Evolutionary conservation across 1,284 basidiomycete species (phyloP).

Genomic region (Gymnopus androsaceus): DNA sequence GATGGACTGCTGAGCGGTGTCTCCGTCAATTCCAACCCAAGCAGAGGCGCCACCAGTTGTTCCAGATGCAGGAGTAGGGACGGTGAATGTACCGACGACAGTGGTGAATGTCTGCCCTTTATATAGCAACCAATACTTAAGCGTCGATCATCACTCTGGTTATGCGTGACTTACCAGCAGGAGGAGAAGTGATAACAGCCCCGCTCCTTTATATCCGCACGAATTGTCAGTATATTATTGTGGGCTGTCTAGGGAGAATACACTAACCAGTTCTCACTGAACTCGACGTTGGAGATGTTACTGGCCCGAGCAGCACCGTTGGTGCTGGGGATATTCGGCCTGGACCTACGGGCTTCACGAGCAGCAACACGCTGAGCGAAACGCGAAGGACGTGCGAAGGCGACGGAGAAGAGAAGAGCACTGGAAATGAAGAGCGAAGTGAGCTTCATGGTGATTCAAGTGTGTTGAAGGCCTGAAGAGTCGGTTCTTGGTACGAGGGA

Average conservation of each 20-base stretch:
- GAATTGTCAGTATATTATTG: too few species aligned
- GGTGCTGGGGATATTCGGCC: neutral
- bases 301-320: conserved; percentile 1
- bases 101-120: conserved; percentile 18
- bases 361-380: conserved; percentile 8
- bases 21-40: conserved; percentile 21
- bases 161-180: too few species aligned
- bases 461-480: conserved; percentile 3
- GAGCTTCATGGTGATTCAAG: conserved; percentile 14
- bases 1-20: conserved; percentile 16
- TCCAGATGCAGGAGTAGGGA: conserved; percentile 16
- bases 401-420: conserved; percentile 10
- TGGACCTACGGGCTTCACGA: conserved; percentile 7
- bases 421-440: conserved; percentile 12
- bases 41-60: conserved; percentile 16
- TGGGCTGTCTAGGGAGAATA: too few species aligned
- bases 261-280: conserved; percentile 29
- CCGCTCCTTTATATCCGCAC: too few species aligned
- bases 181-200: conserved; percentile 20
- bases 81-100: conserved; percentile 22
- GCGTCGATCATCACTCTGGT: too few species aligned
- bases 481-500: neutral
- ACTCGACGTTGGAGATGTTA: conserved; percentile 17
- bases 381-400: conserved; percentile 11
- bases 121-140: too few species aligned